These are phyloP conservation scores for Rhododendron ovatum DNA, from an alignment of 148 eudicot genomes.

Conservation along the genomic window DNA sequence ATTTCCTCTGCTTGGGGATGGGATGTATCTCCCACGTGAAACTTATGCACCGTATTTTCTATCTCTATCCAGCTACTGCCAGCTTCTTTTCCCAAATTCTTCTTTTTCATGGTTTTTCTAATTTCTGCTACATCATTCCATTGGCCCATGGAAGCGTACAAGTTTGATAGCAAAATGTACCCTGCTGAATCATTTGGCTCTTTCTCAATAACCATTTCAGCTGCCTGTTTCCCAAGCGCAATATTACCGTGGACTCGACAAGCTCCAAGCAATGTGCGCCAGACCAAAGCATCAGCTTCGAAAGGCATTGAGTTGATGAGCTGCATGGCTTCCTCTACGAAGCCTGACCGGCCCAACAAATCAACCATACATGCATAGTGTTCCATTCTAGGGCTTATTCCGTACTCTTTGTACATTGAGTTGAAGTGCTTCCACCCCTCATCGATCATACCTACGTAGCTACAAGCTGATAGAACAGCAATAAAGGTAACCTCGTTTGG, in stretches of 20 bases:
- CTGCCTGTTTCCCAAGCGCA: slow-evolving; percentile 45
- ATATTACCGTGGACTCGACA: slow-evolving; percentile 45
- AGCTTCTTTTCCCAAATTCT: slow-evolving; percentile 60
- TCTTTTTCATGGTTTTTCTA: slow-evolving; percentile 51
- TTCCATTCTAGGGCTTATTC: slow-evolving; percentile 58
- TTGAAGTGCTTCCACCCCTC: slow-evolving; percentile 53
- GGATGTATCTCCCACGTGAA: slow-evolving; percentile 56
- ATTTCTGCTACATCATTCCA: slow-evolving; percentile 39
- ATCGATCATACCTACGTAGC: slow-evolving; percentile 56
- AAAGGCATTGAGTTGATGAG: slow-evolving; percentile 61
- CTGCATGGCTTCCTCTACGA: slow-evolving; percentile 39
- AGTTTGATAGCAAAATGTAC: slow-evolving; percentile 45
- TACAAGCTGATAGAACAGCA: slow-evolving; percentile 74
- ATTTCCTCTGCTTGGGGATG: slow-evolving; percentile 49
- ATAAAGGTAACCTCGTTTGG: slow-evolving; percentile 68
- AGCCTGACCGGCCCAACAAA: slow-evolving; percentile 57
- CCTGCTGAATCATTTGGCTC: slow-evolving; percentile 63
- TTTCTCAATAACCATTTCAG: slow-evolving; percentile 43
- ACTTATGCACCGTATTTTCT: slow-evolving; percentile 44
- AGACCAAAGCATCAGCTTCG: slow-evolving; percentile 47
- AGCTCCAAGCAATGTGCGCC: slow-evolving; percentile 69
- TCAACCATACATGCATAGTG: slow-evolving; percentile 84
- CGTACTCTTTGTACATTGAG: slow-evolving; percentile 45
- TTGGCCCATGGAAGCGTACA: slow-evolving; percentile 53
- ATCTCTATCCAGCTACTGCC: slow-evolving; percentile 72